Conservation (phyloP, 2,329 filamentous ascomycete species). For the Diaporthe sp. region DNA sequence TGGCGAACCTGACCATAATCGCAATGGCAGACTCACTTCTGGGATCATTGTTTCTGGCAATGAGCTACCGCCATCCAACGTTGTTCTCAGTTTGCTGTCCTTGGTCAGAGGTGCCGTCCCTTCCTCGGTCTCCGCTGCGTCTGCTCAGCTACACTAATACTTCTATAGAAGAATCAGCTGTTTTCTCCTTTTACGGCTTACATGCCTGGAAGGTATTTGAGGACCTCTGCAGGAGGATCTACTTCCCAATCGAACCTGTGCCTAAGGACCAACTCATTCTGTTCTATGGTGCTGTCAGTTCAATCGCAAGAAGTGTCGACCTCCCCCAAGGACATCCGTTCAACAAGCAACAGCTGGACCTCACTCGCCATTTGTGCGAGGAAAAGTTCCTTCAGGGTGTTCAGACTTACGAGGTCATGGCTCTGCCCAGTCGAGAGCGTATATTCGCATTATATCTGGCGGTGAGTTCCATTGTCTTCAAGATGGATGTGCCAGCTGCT, state of each 20-base stretch:
- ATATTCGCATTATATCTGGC: background rate
- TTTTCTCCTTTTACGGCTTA: background rate
- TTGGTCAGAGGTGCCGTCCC: background rate
- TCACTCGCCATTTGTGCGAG: background rate
- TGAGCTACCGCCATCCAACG: background rate
- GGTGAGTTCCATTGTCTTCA: background rate
- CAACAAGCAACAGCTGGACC: background rate
- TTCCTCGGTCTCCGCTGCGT: background rate
- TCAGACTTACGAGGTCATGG: conserved; percentile 4
- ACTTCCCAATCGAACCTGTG: background rate
- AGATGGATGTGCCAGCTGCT: background rate
- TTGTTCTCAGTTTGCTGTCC: background rate
- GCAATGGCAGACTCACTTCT: background rate
- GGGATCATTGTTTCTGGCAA: background rate
- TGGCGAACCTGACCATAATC: no score
- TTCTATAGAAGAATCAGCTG: background rate
- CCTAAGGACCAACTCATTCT: background rate
- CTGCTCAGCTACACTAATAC: background rate
- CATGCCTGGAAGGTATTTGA: background rate
- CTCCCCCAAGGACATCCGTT: background rate
- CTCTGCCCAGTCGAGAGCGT: background rate
- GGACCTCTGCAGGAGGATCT: background rate
- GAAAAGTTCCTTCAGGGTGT: background rate
- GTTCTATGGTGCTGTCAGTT: background rate
- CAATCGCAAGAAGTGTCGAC: background rate